phyloP scores from a whole-genome alignment of 2,329 filamentous ascomycete species.

The Aspergillus candidus region DNA sequence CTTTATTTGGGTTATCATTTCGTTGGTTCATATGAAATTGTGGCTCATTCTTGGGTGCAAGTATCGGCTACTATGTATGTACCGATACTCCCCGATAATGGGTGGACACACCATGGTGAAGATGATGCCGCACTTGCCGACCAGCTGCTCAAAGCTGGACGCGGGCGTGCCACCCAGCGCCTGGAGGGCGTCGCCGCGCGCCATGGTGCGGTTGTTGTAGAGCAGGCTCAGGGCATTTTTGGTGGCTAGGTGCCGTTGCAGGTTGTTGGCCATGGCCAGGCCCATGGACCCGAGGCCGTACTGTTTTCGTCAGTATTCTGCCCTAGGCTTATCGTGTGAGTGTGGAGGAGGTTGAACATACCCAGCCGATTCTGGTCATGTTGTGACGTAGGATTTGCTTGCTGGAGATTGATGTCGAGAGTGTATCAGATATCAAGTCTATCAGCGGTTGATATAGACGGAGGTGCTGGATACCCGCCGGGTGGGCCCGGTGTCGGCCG shows the following conservation, averaged over 20 bases:
- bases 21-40: no score
- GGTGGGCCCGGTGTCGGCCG: slow-evolving; percentile 16
- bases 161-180: slow-evolving; percentile 30
- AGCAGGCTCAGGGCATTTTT: slow-evolving; percentile 29
- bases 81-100: not conserved
- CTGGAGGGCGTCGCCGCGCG: slow-evolving; percentile 33
- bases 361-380: slow-evolving; percentile 35
- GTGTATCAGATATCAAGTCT: not conserved
- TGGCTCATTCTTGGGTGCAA: no score
- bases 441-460: not conserved
- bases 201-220: slow-evolving; percentile 39
- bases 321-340: not conserved
- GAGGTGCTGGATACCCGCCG: slow-evolving; percentile 3
- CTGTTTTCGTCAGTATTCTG: slow-evolving; percentile 18
- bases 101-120: slow-evolving; percentile 32
- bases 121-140: slow-evolving; percentile 34
- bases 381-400: not conserved
- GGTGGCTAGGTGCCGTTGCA: slow-evolving; percentile 35
- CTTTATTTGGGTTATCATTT: slow-evolving; percentile 16
- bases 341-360: slow-evolving; percentile 9
- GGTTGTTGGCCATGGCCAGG: slow-evolving; percentile 40
- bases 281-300: slow-evolving; percentile 44
- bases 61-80: not conserved
- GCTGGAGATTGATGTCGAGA: not conserved
- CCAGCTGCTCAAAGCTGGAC: slow-evolving; percentile 28